Evolutionary conservation across 345 rosid genomes (phyloP).

Genomic region (Orychophragmus violaceus): DNA sequence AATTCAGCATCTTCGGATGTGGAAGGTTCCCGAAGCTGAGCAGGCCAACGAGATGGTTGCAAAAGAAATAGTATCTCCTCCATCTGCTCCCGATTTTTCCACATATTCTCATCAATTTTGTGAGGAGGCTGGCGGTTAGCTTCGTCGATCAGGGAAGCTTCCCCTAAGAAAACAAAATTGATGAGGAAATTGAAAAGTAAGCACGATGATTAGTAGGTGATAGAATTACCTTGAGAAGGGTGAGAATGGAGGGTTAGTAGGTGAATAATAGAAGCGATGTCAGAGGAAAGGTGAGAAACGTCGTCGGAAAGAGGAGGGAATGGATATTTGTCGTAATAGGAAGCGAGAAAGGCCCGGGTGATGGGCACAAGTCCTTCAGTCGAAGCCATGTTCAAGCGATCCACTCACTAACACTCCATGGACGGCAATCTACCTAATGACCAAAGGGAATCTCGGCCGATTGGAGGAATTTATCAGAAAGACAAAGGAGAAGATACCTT

Average conservation of each 20-base stretch:
- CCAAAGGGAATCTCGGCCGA: no score
- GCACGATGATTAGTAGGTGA: not conserved
- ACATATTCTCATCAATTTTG: constrained; percentile 93
- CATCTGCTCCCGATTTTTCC: constrained; percentile 87
- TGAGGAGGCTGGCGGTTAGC: constrained; percentile 60
- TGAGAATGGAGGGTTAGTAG: constrained; percentile 47
- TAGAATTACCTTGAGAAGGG: constrained; percentile 51
- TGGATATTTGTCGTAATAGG: constrained; percentile 72
- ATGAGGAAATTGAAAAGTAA: not conserved
- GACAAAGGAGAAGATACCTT: no score
- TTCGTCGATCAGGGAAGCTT: constrained; percentile 47
- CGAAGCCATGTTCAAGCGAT: constrained; percentile 48
- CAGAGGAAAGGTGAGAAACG: constrained; percentile 55
- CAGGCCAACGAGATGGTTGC: constrained; percentile 60
- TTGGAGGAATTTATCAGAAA: no score
- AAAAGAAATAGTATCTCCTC: constrained; percentile 77
- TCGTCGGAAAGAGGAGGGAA: constrained; percentile 63
- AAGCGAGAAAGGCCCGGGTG: constrained; percentile 62
- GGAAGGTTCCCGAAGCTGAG: constrained; percentile 65
- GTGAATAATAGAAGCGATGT: constrained; percentile 50
- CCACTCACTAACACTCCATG: constrained; percentile 11
- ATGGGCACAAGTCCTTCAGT: constrained; percentile 85
- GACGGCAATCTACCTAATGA: no score
- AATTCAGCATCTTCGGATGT: constrained; percentile 45
- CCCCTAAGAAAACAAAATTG: constrained; percentile 32